Evolutionary conservation across 179 eudicot genomes (phyloP).

Genomic region (Amaranthus tricolor): DNA sequence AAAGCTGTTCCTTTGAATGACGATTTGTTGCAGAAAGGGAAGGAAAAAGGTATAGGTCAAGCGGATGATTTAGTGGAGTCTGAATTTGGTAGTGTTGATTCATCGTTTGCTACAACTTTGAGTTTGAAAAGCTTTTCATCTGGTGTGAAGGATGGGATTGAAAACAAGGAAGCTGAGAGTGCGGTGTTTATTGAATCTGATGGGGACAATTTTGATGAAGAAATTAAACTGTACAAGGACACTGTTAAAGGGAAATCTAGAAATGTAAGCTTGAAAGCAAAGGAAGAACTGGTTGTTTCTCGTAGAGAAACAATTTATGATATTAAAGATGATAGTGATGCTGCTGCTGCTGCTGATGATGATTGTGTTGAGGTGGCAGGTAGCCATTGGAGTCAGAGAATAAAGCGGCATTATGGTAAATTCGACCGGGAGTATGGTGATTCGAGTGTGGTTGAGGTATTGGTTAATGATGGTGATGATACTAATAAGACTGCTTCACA

Average conservation of each 20-base stretch:
- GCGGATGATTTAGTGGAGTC: constrained; percentile 31
- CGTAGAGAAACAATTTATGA: constrained; percentile 10
- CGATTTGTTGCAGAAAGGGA: constrained; percentile 25
- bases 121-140: no score
- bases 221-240: constrained; percentile 10
- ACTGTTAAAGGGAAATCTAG: constrained; percentile 13
- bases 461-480: constrained; percentile 32
- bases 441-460: constrained; percentile 36
- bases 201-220: constrained; percentile 27
- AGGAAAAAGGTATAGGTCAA: constrained; percentile 24
- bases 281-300: no score
- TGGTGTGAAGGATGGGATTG: background rate
- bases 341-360: constrained; percentile 31
- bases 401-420: constrained; percentile 21
- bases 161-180: constrained; percentile 25
- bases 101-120: no score
- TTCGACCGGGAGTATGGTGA: constrained; percentile 28
- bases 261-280: background rate
- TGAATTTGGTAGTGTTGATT: no score
- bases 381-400: constrained; percentile 29
- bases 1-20: constrained; percentile 29
- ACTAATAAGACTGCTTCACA: constrained; percentile 29
- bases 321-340: constrained; percentile 26
- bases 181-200: constrained; percentile 21
- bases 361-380: constrained; percentile 51